Evolutionary conservation across 305 asterid species (phyloP), one percentile per base, ranked within the genome.

Genomic region (Andrographis paniculata): DNA sequence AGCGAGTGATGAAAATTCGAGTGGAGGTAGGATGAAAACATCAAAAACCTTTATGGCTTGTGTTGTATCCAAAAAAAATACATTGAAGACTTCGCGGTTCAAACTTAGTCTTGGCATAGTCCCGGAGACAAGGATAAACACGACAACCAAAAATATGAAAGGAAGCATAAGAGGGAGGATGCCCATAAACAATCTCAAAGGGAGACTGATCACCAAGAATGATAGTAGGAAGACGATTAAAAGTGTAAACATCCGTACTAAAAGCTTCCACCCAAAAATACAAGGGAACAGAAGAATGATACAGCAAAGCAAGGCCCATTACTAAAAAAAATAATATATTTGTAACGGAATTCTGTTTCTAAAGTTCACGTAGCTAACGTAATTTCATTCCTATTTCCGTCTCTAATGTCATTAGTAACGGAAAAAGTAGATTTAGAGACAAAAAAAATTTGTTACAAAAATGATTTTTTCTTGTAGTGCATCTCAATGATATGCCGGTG

Each of bases 111-210:
- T 1, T 10, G 19, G 45, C 19, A n/a, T 40, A 40, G 19, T 40
- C 45, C 10, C 45, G 45, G 14, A 40, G 14, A 40, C 45, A 40
- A 1, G 45, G 45, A n/a, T 40, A 40, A 5, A 40, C 45, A 5
- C 45, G 45, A n/a, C 45, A 40, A 40, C 45, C 45, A 40, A 40
- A 40, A 1, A 18, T 10, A 18, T 40, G 45, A 40, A 40, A 40
- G 14, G 16, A n/a, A 16, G 5, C 45, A 4, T n/a, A 40, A 2
- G 16, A 4, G 10, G 45, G 10, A 40, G 45, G 19, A 6, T 1
- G 16, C 7, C 19, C 16, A 18, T 4, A 40, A 7, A 40, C 16
- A 5, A 40, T n/a, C 16, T 40, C 45, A 40, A 40, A 40, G 4
- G 45, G 45, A 6, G 45, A 40, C 10, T 40, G 12, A 11, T n/a